phyloP scores from a whole-genome alignment of 2,329 filamentous ascomycete genomes.

The Scedosporium aurantiacum region DNA sequence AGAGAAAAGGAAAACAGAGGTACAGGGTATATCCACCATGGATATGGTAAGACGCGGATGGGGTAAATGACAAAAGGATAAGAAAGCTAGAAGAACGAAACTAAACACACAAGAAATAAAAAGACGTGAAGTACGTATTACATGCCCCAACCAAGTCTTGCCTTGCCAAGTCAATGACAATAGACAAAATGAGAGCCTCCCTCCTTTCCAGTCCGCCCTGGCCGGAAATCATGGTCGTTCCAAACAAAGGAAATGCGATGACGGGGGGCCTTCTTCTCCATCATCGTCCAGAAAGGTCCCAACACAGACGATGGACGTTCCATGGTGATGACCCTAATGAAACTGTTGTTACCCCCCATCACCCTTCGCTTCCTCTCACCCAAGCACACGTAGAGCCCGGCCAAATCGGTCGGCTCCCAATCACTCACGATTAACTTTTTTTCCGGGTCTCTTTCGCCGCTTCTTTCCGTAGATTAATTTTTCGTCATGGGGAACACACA shows the following conservation, averaged over 20 bases:
- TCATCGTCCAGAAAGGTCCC: neutral
- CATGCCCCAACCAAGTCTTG: slow-evolving; percentile 1
- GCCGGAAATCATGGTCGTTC: neutral
- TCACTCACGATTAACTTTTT: neutral
- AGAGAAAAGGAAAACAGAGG: slow-evolving; percentile 4
- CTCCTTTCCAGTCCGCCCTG: neutral
- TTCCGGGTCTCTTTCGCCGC: neutral
- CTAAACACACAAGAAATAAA: slow-evolving; percentile 6
- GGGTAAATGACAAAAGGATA: slow-evolving; percentile 11
- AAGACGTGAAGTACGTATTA: slow-evolving; percentile 9
- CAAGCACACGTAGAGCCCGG: neutral
- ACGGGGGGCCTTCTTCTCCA: neutral
- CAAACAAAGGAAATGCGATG: neutral
- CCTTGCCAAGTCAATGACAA: neutral
- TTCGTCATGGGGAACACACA: neutral
- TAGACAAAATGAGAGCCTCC: neutral
- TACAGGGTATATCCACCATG: neutral
- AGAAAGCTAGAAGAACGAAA: slow-evolving; percentile 18
- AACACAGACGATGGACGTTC: neutral
- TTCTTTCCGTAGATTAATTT: neutral
- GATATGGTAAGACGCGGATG: neutral
- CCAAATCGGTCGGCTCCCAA: neutral
- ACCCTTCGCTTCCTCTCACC: neutral
- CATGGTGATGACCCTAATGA: neutral
- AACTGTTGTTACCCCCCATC: neutral